These are phyloP conservation scores for Xylaria hypoxylon DNA, from an alignment of 2,329 filamentous ascomycete species.

Conservation along the genomic window DNA sequence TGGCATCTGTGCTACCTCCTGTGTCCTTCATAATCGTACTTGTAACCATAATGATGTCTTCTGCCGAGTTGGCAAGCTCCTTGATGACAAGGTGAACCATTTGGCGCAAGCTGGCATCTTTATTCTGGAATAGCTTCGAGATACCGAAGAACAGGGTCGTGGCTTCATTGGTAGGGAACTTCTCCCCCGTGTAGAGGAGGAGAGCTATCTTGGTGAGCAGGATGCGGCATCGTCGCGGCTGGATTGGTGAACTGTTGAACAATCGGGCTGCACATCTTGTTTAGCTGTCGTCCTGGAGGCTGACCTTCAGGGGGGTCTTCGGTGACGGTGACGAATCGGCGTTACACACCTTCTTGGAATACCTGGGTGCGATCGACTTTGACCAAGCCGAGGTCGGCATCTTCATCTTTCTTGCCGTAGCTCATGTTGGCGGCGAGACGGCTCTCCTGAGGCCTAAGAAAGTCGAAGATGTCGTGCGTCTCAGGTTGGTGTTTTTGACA, in stretches of 20 bases:
- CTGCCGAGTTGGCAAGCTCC: slow-evolving; percentile 92
- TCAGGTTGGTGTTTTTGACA: slow-evolving; percentile 38
- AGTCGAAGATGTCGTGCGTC: slow-evolving; percentile 47
- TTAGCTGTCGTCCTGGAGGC: slow-evolving; percentile 23
- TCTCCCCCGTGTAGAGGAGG: slow-evolving; percentile 95
- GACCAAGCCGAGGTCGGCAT: slow-evolving; percentile 91
- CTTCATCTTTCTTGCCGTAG: slow-evolving; percentile 99
- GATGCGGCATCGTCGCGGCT: slow-evolving; percentile 96
- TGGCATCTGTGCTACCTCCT: slow-evolving; percentile 90
- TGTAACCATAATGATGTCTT: slow-evolving; percentile 99
- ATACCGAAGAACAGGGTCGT: slow-evolving; percentile 99
- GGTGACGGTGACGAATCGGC: slow-evolving; percentile 36
- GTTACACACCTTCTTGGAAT: slow-evolving; percentile 90
- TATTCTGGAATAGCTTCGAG: slow-evolving; percentile 99
- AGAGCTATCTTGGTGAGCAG: slow-evolving; percentile 97
- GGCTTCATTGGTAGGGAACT: slow-evolving; percentile 96
- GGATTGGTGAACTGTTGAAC: slow-evolving; percentile 97
- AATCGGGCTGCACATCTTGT: slow-evolving; percentile 75
- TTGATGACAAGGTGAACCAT: slow-evolving; percentile 99
- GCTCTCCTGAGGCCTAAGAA: slow-evolving; percentile 42
- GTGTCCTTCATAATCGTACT: slow-evolving; percentile 99
- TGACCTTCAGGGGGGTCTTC: not conserved
- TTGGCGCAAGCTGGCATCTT: slow-evolving; percentile 96
- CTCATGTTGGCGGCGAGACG: slow-evolving; percentile 74
- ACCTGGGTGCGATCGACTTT: slow-evolving; percentile 98